Conservation (phyloP, 768 basidiomycete genomes). For the Leccinum pellstonianum region DNA sequence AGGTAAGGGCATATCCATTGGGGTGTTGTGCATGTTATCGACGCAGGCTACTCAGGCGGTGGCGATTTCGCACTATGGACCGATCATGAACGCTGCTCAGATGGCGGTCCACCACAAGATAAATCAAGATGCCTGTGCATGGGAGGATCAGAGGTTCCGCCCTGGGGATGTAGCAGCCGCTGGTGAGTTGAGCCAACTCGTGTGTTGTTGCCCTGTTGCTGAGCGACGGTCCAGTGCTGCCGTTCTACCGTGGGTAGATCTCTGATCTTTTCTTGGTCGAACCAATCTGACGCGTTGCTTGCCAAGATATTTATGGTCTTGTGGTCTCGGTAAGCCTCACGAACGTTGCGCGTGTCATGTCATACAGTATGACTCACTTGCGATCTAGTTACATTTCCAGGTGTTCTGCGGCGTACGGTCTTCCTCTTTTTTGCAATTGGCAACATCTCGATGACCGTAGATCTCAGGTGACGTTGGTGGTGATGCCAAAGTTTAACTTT, state of each 20-base stretch:
- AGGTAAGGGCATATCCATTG: slow-evolving; percentile 11
- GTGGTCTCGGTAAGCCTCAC: slow-evolving; percentile 47
- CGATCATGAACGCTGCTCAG: slow-evolving; percentile 66
- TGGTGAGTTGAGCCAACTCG: slow-evolving; percentile 40
- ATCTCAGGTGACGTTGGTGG: slow-evolving; percentile 51
- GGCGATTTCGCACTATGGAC: slow-evolving; percentile 60
- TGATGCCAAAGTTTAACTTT: slow-evolving; percentile 64
- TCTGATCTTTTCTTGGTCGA: neutral
- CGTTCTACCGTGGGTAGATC: slow-evolving; percentile 53
- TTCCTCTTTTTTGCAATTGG: neutral
- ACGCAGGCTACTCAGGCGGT: slow-evolving; percentile 47
- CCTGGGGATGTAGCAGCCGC: slow-evolving; percentile 59
- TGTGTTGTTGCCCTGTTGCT: slow-evolving; percentile 3
- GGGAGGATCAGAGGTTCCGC: slow-evolving; percentile 41
- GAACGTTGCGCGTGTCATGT: neutral
- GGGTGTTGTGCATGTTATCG: neutral
- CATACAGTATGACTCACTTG: slow-evolving; percentile 6
- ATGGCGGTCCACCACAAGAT: slow-evolving; percentile 50
- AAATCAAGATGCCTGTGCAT: slow-evolving; percentile 36
- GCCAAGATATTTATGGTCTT: slow-evolving; percentile 58
- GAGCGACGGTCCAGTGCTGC: slow-evolving; percentile 43
- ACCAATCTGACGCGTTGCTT: slow-evolving; percentile 13
- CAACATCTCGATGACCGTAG: slow-evolving; percentile 5
- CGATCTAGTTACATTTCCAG: slow-evolving; percentile 46
- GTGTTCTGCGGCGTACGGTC: slow-evolving; percentile 52